Percentiles rank a stretch among this genome's conserved stretches.
These are phyloP conservation scores for Exophiala sideris DNA, from an alignment of 2,329 filamentous ascomycete genomes.

Conservation along the genomic window DNA sequence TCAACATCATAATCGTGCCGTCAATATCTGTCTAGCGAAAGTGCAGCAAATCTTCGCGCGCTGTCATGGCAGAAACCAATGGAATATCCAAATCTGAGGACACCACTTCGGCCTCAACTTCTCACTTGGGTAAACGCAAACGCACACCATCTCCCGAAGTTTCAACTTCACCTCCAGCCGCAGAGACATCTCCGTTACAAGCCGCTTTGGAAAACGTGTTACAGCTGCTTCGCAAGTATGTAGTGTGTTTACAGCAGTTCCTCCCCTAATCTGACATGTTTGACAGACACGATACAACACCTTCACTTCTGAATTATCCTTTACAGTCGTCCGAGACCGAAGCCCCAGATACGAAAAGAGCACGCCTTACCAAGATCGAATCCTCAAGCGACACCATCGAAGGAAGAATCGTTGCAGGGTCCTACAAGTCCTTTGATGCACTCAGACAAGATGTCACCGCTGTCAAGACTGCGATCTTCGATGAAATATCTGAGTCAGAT, in stretches of 20 bases:
- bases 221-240: conserved; percentile 18
- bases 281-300: conserved; percentile 42
- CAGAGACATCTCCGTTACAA: conserved; percentile 12
- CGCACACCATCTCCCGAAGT: conserved; percentile 24
- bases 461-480: conserved; percentile 13
- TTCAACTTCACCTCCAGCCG: conserved; percentile 2
- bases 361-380: conserved; percentile 38
- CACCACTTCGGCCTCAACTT: conserved; percentile 7
- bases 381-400: conserved; percentile 37
- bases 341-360: conserved; percentile 43
- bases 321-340: conserved; percentile 34
- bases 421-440: conserved; percentile 41
- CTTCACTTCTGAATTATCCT: conserved; percentile 42
- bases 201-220: conserved; percentile 14
- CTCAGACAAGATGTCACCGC: conserved; percentile 39
- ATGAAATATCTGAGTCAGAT: conserved; percentile 2
- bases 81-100: conserved; percentile 15
- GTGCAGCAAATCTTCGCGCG: neutral
- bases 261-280: conserved; percentile 24
- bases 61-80: conserved; percentile 20
- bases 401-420: conserved; percentile 36
- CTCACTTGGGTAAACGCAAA: conserved; percentile 27
- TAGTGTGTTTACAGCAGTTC: neutral
- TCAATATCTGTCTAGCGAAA: neutral
- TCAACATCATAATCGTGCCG: neutral